phyloP scores from a whole-genome alignment of 169 alveolate genomes.

The Amoebophrya sp. region DNA sequence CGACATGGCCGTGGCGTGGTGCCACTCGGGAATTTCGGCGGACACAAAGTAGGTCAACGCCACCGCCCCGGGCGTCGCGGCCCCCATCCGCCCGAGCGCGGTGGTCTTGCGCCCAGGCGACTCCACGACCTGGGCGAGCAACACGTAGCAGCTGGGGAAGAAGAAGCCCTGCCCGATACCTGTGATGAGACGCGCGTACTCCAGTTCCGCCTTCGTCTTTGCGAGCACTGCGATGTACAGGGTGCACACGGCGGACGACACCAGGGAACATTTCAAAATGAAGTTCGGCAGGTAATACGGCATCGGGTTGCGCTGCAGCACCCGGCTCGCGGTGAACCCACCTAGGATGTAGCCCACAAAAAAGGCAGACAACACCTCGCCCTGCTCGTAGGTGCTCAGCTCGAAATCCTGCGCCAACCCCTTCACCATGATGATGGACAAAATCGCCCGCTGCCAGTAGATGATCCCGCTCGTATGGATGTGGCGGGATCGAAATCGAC shows the following conservation, averaged over 20 bases:
- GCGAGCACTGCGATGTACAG: neutral
- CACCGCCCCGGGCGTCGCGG: conserved; percentile 17
- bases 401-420: neutral
- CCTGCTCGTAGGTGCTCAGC: neutral
- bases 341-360: neutral
- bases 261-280: neutral
- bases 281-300: neutral
- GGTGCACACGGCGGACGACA: neutral
- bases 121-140: neutral
- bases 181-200: neutral
- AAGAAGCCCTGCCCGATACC: conserved; percentile 11
- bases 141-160: neutral
- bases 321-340: neutral
- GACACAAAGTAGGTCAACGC: neutral
- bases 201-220: neutral
- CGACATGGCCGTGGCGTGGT: neutral
- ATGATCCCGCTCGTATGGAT: no score
- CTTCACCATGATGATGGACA: conserved; percentile 8
- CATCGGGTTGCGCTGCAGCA: conserved; percentile 10
- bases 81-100: neutral
- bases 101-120: neutral
- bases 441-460: neutral
- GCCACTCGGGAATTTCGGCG: conserved; percentile 6
- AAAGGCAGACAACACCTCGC: neutral
- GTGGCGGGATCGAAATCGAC: no score